Evolutionary conservation across 331 rosid genomes (phyloP).

Genomic region (Telfairia occidentalis): DNA sequence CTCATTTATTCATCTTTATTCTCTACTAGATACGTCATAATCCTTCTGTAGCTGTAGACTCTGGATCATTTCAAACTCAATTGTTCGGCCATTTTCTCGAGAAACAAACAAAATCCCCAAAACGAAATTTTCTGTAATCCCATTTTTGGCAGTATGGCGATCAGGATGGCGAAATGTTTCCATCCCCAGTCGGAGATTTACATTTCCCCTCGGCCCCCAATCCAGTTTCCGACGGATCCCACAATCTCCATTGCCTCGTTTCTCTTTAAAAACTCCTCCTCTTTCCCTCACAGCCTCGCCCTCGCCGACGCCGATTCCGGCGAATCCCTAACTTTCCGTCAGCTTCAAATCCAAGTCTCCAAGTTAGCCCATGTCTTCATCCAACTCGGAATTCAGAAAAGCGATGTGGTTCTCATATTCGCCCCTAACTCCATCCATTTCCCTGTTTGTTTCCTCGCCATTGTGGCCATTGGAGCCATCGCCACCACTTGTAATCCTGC

Average conservation of each 20-base stretch:
- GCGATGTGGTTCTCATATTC: conserved; percentile 27
- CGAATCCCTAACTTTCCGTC: conserved; percentile 27
- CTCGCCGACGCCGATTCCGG: conserved; percentile 21
- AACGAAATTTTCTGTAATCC: neutral
- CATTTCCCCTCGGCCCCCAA: conserved; percentile 25
- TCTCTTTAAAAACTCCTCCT: conserved; percentile 25
- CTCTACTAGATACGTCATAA: too few relatives aligned
- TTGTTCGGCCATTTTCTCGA: too few relatives aligned
- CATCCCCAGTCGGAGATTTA: conserved; percentile 22
- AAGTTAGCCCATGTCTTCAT: conserved; percentile 17
- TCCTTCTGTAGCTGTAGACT: too few relatives aligned
- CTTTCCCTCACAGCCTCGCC: conserved; percentile 17
- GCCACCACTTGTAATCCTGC: conserved; percentile 33
- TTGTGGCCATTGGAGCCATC: conserved; percentile 24
- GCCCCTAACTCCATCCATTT: conserved; percentile 31
- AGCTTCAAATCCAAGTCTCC: conserved; percentile 25
- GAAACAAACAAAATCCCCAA: neutral
- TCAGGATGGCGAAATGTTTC: conserved; percentile 24
- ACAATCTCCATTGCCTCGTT: conserved; percentile 29
- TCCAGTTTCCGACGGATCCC: conserved; percentile 23
- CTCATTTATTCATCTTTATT: too few relatives aligned
- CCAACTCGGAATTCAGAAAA: conserved; percentile 12
- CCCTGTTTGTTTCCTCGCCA: conserved; percentile 28
- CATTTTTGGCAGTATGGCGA: neutral
- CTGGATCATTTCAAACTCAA: too few relatives aligned